A percentile compares a stretch with the other conserved stretches of the same genome.
These are phyloP conservation scores for Sequoia sempervirens DNA, from an alignment of 75 land plant species.

Conservation along the genomic window DNA sequence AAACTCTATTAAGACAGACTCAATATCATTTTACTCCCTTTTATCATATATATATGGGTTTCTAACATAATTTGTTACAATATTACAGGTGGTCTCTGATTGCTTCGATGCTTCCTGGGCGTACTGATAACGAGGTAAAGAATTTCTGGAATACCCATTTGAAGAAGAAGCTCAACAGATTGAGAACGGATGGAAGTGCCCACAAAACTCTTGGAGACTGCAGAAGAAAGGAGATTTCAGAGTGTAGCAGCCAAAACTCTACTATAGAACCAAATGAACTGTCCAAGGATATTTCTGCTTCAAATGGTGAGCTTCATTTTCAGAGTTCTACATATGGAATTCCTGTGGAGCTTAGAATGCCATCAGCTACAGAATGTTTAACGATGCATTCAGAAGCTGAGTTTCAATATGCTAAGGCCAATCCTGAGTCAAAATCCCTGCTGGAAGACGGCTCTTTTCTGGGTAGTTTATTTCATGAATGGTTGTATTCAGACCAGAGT, in stretches of 20 bases:
- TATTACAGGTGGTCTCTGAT: not conserved
- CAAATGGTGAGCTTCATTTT: not conserved
- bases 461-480: not conserved
- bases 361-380: not conserved
- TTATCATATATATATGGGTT: not conserved
- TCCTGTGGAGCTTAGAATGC: not conserved
- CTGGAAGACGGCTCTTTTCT: not conserved
- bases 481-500: not conserved
- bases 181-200: not conserved
- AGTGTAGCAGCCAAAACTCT: not conserved
- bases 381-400: not conserved
- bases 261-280: not conserved
- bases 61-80: not conserved
- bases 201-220: not conserved
- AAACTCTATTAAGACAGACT: not conserved
- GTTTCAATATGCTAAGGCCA: not conserved
- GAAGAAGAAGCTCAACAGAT: not conserved
- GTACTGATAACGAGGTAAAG: slow-evolving; percentile 3
- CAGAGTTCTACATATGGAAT: not conserved
- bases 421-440: not conserved
- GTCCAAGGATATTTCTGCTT: not conserved
- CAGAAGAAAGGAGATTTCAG: not conserved
- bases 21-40: not conserved
- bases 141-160: not conserved
- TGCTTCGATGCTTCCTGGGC: not conserved